Base-by-base conservation (phyloP, 306 rosid genomes). In the apple (Malus domestica) region DNA sequence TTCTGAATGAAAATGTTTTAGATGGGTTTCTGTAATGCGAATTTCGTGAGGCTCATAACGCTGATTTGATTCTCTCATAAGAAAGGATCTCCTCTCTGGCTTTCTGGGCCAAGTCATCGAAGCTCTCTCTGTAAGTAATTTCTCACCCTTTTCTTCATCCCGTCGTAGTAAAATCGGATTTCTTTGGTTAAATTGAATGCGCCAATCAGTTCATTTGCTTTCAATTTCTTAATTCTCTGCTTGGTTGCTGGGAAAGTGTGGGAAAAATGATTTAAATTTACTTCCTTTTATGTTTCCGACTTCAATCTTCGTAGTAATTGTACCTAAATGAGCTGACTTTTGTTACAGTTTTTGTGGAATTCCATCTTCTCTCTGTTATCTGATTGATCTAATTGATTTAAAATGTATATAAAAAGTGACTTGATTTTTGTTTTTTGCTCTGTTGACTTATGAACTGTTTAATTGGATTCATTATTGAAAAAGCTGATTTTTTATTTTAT, bases 121-220 rank as follows among this genome's bases (percentile, higher is more conserved):
- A 30, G 51, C 76, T 70, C 81, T 70, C 81, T 62, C 54, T 71
- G 57, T 80, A 30, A 14, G 32, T 46, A 12, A 4, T 69, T 23
- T 66, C 72, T 35, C 15, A 64, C 14, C 14, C 68, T 20, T 27
- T 8, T 55, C 40, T 27, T 59, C 1, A 5, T 7, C 52, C 45
- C 13, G 35, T 4, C 27, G 1, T 5, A 75, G 2, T 60, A 61
- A 51, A 4, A 72, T 72, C 42, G 74, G 78, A 58, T 55, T 57
- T 18, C 3, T n/a, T 2, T 4, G 20, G 33, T 63, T 49, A 4
- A 30, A 63, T 8, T n/a, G 46, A 4, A 10, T 25, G 55, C 23
- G 45, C 57, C 29, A 14, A 23, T 81, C 13, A 54, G 35, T 15
- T 57, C 70, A 19, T 67, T 4, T 32, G 35, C 18, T 38, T 57